Evolutionary conservation across 2,329 filamentous ascomycete genomes (phyloP).

Genomic region (Macroventuria anomochaeta): DNA sequence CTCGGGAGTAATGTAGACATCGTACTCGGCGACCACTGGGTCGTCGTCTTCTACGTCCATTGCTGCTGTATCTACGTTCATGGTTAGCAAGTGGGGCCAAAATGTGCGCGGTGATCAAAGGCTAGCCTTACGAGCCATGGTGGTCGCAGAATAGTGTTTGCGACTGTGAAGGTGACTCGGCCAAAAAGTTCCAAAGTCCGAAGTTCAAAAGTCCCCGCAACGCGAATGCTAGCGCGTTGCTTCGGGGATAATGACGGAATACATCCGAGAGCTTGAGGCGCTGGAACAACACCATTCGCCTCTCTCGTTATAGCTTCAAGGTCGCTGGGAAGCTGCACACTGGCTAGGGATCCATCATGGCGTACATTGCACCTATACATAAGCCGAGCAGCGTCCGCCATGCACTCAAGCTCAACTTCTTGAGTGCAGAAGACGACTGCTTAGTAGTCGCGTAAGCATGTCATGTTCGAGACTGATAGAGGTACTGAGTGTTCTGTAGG

Average conservation of each 20-base stretch:
- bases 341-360: slow-evolving; percentile 64
- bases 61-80: slow-evolving; percentile 19
- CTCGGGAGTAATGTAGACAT: slow-evolving; percentile 83
- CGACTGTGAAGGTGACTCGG: slow-evolving; percentile 15
- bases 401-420: slow-evolving; percentile 80
- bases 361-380: slow-evolving; percentile 94
- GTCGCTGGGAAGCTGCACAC: not conserved
- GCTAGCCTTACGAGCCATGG: slow-evolving; percentile 38
- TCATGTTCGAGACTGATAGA: not conserved
- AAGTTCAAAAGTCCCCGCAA: slow-evolving; percentile 27
- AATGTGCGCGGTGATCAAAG: slow-evolving; percentile 2
- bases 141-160: slow-evolving; percentile 14
- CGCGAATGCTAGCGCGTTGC: slow-evolving; percentile 18
- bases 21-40: slow-evolving; percentile 66
- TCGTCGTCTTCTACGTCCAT: slow-evolving; percentile 53
- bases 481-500: slow-evolving; percentile 46
- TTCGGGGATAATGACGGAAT: slow-evolving; percentile 42
- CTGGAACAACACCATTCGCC: slow-evolving; percentile 7
- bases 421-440: slow-evolving; percentile 76
- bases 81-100: slow-evolving; percentile 10
- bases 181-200: slow-evolving; percentile 17
- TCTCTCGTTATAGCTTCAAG: slow-evolving; percentile 1
- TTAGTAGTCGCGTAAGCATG: slow-evolving; percentile 81
- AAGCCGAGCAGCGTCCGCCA: slow-evolving; percentile 88
- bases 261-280: slow-evolving; percentile 28